Evolutionary conservation across 768 basidiomycete genomes (phyloP), one percentile per base, ranked within the genome.

Genomic region (Boletus insuetus): DNA sequence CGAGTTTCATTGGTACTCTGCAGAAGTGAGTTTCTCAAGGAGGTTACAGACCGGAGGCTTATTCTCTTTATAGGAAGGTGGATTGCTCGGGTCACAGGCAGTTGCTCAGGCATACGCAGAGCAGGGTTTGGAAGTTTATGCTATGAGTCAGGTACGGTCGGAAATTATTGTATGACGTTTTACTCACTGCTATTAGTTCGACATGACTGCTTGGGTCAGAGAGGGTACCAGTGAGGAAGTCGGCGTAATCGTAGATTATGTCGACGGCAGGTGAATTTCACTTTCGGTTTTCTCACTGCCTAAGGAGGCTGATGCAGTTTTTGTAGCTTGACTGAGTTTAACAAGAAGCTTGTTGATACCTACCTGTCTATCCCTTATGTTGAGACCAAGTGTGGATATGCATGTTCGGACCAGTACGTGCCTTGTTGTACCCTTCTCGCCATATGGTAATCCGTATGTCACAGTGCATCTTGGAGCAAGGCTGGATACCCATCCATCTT

Each of bases 201-300:
- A 93, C 69, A 93, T 93, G 91, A 94, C 91, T 20, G 91, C 91
- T 52, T 97, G 93, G 93, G 90, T 96, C 57, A 93, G 93, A 80
- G 73, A 72, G 65, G 91, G 89, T 35, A 85, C 86, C 39, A 73
- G 75, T 63, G 89, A 91, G 72, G 83, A 83, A 75, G 87, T 95
- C 56, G 89, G 89, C 42, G 80, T 96, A 49, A 91, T 96, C 65
- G 85, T 82, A 39, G 94, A 97, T 72, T 94, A 76, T 64, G 87
- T 88, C 19, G 87, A 96, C 67, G 69, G 77, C 20, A 71, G 64
- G 85, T 86, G 56, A 58, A 71, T 73, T 34, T 38, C 47, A n/a
- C 9, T 20, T 66, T 70, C 58, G 58, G 73, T 65, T 70, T 63
- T 42, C 1, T n/a, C 35, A 3, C 45, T 0, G 3, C 31, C 16